phyloP scores from a whole-genome alignment of 177 flowering plant genomes.

The Telopea speciosissima region DNA sequence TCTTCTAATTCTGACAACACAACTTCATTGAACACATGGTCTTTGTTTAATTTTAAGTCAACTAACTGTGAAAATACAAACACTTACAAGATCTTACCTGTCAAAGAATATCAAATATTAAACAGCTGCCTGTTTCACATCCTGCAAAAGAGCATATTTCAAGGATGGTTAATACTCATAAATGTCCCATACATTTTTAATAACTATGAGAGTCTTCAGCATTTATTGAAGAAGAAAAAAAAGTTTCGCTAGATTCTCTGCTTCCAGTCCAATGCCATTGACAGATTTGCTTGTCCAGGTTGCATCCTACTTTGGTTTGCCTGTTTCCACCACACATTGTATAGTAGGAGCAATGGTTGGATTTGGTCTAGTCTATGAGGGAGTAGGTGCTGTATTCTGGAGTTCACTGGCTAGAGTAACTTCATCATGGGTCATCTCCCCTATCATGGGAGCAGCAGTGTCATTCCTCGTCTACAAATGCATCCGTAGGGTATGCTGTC shows the following conservation, averaged over 20 bases:
- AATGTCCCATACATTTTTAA: too few relatives aligned
- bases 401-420: constrained; percentile 62
- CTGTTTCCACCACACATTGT: constrained; percentile 95
- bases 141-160: too few relatives aligned
- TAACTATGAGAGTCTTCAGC: too few relatives aligned
- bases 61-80: background rate
- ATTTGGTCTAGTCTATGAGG: constrained; percentile 83
- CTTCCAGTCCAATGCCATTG: background rate
- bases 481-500: constrained; percentile 71
- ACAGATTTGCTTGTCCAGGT: constrained; percentile 36
- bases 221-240: too few relatives aligned
- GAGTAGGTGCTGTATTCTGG: constrained; percentile 87
- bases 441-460: constrained; percentile 54
- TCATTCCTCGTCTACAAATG: constrained; percentile 79
- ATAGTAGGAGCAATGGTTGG: constrained; percentile 97
- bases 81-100: background rate
- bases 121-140: background rate
- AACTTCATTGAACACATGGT: too few relatives aligned
- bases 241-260: background rate
- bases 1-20: background rate
- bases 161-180: too few relatives aligned
- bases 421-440: constrained; percentile 78
- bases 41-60: background rate
- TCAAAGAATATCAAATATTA: background rate
- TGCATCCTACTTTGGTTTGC: constrained; percentile 89